Percentiles rank a stretch among this genome's conserved stretches.
phyloP scores from a whole-genome alignment of 345 rosid species.

The Balakata baccata region DNA sequence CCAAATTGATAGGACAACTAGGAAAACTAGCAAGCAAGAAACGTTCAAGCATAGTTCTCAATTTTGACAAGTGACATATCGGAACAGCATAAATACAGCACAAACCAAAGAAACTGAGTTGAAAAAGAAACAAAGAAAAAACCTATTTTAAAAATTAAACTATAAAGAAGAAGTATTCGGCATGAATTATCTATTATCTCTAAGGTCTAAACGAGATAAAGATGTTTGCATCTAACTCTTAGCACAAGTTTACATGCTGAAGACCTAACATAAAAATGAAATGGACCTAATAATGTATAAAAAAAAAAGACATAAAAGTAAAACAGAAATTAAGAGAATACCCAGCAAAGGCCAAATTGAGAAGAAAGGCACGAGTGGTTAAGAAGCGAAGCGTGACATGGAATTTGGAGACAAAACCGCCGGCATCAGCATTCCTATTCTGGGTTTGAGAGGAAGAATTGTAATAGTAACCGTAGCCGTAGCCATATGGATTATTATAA shows the following conservation, averaged over 20 bases:
- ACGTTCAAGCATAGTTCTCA: no score
- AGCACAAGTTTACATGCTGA: neutral
- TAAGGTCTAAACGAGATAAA: neutral
- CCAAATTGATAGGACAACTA: no score
- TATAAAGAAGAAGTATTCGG: neutral
- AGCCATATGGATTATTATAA: neutral
- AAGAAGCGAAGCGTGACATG: slow-evolving; percentile 47
- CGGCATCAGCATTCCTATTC: slow-evolving; percentile 19
- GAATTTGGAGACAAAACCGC: slow-evolving; percentile 27
- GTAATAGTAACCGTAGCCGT: slow-evolving; percentile 11
- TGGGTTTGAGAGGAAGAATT: slow-evolving; percentile 12
- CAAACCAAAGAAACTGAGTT: neutral
- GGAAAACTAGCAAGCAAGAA: no score
- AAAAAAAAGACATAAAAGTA: neutral
- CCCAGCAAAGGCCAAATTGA: slow-evolving; percentile 67
- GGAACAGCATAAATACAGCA: neutral
- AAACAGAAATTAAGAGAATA: slow-evolving; percentile 15
- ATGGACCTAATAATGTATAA: neutral
- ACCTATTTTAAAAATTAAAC: neutral
- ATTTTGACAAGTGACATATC: no score
- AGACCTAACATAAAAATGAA: neutral
- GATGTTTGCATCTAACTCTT: neutral
- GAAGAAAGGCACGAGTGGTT: slow-evolving; percentile 66
- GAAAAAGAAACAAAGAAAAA: no score
- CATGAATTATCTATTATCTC: no score